Percentiles rank a stretch among this genome's conserved stretches.
Conservation (phyloP, 768 basidiomycete genomes). For the Trichaptum fuscoviolaceum region DNA sequence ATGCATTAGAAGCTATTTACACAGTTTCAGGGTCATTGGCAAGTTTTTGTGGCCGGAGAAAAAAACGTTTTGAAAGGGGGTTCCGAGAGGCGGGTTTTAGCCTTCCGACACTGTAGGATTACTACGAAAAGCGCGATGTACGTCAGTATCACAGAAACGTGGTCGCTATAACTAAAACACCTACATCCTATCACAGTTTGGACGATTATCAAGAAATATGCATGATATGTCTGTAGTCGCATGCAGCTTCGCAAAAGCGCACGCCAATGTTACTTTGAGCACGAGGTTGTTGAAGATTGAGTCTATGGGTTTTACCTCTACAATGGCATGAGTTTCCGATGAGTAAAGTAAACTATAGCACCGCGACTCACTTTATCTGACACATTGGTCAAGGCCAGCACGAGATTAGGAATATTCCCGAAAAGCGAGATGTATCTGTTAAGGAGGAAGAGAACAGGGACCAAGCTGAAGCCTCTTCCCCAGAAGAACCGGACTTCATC, state of each 20-base stretch:
- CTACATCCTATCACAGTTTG: neutral
- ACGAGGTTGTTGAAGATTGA: no score
- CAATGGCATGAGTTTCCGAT: no score
- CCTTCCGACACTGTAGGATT: no score
- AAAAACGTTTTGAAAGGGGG: no score
- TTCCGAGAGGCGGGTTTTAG: no score
- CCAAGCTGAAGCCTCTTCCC: slow-evolving; percentile 5
- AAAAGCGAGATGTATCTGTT: slow-evolving; percentile 17
- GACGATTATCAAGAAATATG: neutral
- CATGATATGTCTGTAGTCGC: neutral
- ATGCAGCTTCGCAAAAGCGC: neutral
- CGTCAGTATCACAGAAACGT: neutral
- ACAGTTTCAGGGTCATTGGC: no score
- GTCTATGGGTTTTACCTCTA: neutral
- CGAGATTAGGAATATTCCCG: slow-evolving; percentile 14
- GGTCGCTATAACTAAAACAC: neutral
- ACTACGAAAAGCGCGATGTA: neutral
- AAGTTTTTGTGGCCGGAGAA: no score
- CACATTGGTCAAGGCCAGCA: neutral
- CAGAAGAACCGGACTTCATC: slow-evolving; percentile 17
- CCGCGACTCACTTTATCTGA: neutral
- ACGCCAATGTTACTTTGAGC: no score
- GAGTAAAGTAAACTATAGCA: no score
- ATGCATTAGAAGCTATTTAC: no score
- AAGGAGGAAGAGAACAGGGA: slow-evolving; percentile 13